Conservation (phyloP, 352 stramenopile species). For the Pythium phragmitis region DNA sequence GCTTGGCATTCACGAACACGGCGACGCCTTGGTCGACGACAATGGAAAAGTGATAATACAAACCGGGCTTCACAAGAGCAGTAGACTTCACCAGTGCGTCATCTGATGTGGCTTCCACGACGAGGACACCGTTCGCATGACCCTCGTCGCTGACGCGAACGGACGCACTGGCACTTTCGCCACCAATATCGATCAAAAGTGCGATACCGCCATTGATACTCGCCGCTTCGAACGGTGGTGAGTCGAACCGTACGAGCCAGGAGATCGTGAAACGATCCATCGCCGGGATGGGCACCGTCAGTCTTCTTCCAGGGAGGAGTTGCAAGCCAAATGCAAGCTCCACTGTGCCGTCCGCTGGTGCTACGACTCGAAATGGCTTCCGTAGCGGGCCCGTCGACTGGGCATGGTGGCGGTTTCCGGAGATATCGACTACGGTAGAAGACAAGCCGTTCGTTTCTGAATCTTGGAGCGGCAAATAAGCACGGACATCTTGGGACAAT, state of each 20-base stretch:
- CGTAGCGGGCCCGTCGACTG: constrained; percentile 39
- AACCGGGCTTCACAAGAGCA: constrained; percentile 9
- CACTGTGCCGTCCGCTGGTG: constrained; percentile 9
- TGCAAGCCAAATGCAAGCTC: constrained; percentile 37
- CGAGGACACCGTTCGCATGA: not conserved
- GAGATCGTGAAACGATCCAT: constrained; percentile 29
- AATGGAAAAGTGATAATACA: constrained; percentile 28
- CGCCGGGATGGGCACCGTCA: constrained; percentile 15
- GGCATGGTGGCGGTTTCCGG: constrained; percentile 43
- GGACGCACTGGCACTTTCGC: not conserved
- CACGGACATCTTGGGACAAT: constrained; percentile 32
- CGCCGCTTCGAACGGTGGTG: not conserved
- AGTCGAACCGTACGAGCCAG: constrained; percentile 44
- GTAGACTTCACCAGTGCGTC: constrained; percentile 5
- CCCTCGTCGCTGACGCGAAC: not conserved
- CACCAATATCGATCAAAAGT: not conserved
- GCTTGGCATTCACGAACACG: constrained; percentile 21
- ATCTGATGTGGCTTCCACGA: not conserved
- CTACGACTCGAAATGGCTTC: constrained; percentile 57
- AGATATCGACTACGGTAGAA: constrained; percentile 48
- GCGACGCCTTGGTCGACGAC: not conserved
- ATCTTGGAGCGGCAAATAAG: constrained; percentile 72
- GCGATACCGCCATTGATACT: not conserved
- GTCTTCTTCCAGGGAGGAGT: constrained; percentile 30
- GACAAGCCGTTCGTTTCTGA: constrained; percentile 2